These are phyloP conservation scores for Sporothrix phasma DNA, from an alignment of 2,329 filamentous ascomycete species.

Conservation along the genomic window DNA sequence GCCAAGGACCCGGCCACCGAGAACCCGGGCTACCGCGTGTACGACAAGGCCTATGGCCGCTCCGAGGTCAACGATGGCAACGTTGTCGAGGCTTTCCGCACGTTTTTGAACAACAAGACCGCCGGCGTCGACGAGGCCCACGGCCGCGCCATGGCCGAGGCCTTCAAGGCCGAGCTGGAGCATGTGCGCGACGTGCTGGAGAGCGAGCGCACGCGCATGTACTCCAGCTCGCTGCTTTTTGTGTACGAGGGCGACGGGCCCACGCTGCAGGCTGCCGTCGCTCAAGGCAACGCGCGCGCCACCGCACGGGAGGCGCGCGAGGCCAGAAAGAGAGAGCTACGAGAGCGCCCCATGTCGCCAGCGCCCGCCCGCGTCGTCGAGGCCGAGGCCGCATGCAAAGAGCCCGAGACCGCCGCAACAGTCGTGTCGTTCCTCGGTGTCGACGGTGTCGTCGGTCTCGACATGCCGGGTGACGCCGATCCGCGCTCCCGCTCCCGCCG, in stretches of 20 bases:
- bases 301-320: background rate
- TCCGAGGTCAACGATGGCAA: constrained; percentile 42
- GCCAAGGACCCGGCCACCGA: constrained; percentile 36
- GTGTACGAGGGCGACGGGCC: constrained; percentile 54
- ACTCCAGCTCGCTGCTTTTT: constrained; percentile 52
- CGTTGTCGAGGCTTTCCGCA: constrained; percentile 42
- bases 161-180: constrained; percentile 44
- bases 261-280: constrained; percentile 41
- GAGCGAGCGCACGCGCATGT: constrained; percentile 52
- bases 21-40: constrained; percentile 46
- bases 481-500: constrained; percentile 11
- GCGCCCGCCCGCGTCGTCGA: constrained; percentile 1
- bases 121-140: constrained; percentile 51
- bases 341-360: background rate
- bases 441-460: background rate
- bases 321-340: background rate
- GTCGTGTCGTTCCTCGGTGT: background rate
- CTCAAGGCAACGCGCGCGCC: constrained; percentile 40
- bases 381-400: background rate
- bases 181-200: constrained; percentile 44
- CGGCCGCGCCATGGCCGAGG: constrained; percentile 43
- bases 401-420: background rate
- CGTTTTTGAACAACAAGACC: constrained; percentile 47
- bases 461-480: constrained; percentile 4
- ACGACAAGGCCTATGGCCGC: constrained; percentile 54